phyloP scores from a whole-genome alignment of 2,329 filamentous ascomycete species.

The Colletotrichum spinosum region DNA sequence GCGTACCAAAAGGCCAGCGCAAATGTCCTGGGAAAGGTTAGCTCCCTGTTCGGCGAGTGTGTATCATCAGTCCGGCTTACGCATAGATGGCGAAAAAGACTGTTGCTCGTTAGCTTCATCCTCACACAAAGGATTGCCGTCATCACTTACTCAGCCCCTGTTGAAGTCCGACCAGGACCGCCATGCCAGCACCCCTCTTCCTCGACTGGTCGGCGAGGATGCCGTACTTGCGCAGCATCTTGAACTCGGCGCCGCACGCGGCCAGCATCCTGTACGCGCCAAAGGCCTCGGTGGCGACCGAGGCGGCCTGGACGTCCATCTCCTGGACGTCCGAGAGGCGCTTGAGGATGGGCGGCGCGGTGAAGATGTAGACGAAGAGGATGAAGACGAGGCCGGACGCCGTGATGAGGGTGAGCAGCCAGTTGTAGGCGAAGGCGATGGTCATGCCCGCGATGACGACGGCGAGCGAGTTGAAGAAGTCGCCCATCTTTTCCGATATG shows the following conservation, averaged over 20 bases:
- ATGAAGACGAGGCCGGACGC: slow-evolving; percentile 59
- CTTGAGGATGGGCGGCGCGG: slow-evolving; percentile 48
- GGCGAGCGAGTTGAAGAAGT: slow-evolving; percentile 54
- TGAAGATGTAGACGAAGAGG: slow-evolving; percentile 45
- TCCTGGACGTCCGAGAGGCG: slow-evolving; percentile 49
- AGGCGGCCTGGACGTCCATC: slow-evolving; percentile 49
- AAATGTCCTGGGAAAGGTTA: slow-evolving; percentile 36
- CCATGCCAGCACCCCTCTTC: slow-evolving; percentile 43
- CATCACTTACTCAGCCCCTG: slow-evolving; percentile 42
- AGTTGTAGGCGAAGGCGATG: slow-evolving; percentile 63
- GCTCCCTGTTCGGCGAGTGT: background rate
- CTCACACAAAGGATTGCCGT: too few species aligned
- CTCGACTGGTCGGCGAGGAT: slow-evolving; percentile 50
- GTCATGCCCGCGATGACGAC: slow-evolving; percentile 58
- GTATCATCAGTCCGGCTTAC: slow-evolving; percentile 15
- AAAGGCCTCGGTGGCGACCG: slow-evolving; percentile 55
- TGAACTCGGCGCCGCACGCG: slow-evolving; percentile 53
- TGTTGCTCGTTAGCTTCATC: slow-evolving; percentile 12
- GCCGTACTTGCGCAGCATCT: slow-evolving; percentile 49
- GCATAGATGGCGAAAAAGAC: slow-evolving; percentile 40
- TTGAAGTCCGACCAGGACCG: slow-evolving; percentile 41
- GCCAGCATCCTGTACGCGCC: slow-evolving; percentile 56
- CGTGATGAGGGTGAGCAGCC: slow-evolving; percentile 63
- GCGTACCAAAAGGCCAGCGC: slow-evolving; percentile 41
- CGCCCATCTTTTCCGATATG: slow-evolving; percentile 63